Evolutionary conservation across 306 rosid species (phyloP), one percentile per base, ranked within the genome.

Genomic region (Cicer chorassanicum): DNA sequence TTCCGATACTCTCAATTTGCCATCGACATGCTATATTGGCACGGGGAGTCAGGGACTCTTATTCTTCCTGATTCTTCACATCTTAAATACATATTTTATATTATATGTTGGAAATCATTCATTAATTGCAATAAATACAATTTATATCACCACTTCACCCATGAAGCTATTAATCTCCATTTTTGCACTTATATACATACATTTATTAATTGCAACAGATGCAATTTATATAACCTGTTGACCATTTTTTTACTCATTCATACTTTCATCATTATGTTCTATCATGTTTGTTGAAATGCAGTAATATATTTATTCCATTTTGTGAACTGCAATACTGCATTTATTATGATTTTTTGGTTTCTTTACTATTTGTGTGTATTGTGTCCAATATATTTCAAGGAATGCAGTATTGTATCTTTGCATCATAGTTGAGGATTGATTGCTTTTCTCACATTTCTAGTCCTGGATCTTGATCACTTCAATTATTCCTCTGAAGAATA

Each of bases 391-490:
- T 15, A 13, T 49, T 49, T 49, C 55, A n/a, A 49, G 55, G 55
- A 49, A 13, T 3, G 2, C 59, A 15, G 34, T 16, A 50, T 14
- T 2, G 2, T 54, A 18, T 54, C 36, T 54, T 54, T 53, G 5
- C 59, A 53, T 53, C 29, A 53, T 60, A 36, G 9, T 62, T 54
- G 68, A 57, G 68, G 68, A 56, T 67, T 34, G 18, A 43, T 41
- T 43, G 7, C 63, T 74, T 57, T 67, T 53, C 73, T 55, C 48
- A 3, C 61, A 6, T 57, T 41, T 73, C 18, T 39, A 70, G n/a
- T 54, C 41, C 57, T 56, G 51, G 65, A 69, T 71, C 54, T 62
- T 78, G 61, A 68, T 76, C 55, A 42, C 51, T 54, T 65, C 18
- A 12, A 41, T 68, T 49, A 43, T 60, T 18, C 18, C 62, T 74